Percentiles rank a stretch among this genome's conserved stretches.
These are phyloP conservation scores for Yamadazyma songkhlaensis DNA, from an alignment of 1,139 yeast genomes.

Conservation along the genomic window DNA sequence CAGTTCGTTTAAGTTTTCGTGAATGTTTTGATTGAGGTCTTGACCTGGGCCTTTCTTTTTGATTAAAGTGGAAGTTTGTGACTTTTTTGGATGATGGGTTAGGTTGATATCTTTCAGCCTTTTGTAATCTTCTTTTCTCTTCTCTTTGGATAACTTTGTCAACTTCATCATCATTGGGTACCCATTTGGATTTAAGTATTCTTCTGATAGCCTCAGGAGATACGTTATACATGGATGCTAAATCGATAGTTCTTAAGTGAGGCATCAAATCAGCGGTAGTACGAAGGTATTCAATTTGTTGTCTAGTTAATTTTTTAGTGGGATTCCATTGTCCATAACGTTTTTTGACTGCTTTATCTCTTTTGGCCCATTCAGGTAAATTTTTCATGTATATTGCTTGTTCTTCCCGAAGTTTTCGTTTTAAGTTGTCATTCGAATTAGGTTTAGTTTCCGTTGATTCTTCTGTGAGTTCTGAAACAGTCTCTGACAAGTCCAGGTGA, in stretches of 20 bases:
- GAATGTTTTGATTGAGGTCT: too few species aligned
- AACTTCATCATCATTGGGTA: slow-evolving; percentile 56
- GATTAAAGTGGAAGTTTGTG: neutral
- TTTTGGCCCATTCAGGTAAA: slow-evolving; percentile 58
- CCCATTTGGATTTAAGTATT: slow-evolving; percentile 75
- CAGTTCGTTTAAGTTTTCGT: neutral
- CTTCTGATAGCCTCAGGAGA: slow-evolving; percentile 85
- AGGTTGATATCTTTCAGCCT: neutral
- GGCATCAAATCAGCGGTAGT: slow-evolving; percentile 58
- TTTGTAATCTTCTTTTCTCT: neutral
- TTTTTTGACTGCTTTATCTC: slow-evolving; percentile 58
- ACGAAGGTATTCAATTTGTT: slow-evolving; percentile 66
- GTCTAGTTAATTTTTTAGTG: slow-evolving; percentile 61
- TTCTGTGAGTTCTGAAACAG: neutral
- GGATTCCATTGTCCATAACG: slow-evolving; percentile 75
- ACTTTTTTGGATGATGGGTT: neutral
- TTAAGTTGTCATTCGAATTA: slow-evolving; percentile 1
- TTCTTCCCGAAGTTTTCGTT: slow-evolving; percentile 5
- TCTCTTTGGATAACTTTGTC: slow-evolving; percentile 14
- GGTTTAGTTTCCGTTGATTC: neutral
- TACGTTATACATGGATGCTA: slow-evolving; percentile 64
- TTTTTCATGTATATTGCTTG: slow-evolving; percentile 8
- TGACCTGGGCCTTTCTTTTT: neutral
- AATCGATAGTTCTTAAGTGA: slow-evolving; percentile 52
- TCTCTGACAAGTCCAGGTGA: too few species aligned